A percentile compares a stretch with the other conserved stretches of the same genome.
Evolutionary conservation across 768 basidiomycete species (phyloP).

Genomic region (Tephrocybe sp.): DNA sequence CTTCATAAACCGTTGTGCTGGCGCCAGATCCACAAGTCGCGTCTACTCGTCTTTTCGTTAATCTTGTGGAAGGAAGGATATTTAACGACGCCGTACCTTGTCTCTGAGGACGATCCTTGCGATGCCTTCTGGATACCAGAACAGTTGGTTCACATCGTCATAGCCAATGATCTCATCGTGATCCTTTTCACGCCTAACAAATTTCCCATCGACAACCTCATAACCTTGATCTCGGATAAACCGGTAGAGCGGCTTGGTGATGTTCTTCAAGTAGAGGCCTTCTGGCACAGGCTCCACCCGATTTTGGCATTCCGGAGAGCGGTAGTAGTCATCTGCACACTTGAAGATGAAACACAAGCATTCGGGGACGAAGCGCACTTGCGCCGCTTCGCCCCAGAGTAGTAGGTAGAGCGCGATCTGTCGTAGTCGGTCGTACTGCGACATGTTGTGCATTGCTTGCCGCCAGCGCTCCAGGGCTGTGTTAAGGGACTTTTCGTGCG

Average conservation of each 20-base stretch:
- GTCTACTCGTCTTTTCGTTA: slow-evolving; percentile 47
- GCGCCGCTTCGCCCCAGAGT: slow-evolving; percentile 98
- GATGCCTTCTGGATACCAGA: slow-evolving; percentile 99
- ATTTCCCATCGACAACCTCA: slow-evolving; percentile 93
- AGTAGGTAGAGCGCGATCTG: slow-evolving; percentile 95
- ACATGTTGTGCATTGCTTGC: slow-evolving; percentile 98
- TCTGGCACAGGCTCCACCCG: slow-evolving; percentile 90
- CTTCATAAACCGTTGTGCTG: slow-evolving; percentile 93
- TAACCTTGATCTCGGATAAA: slow-evolving; percentile 98
- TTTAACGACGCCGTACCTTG: slow-evolving; percentile 54
- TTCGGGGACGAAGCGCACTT: slow-evolving; percentile 95
- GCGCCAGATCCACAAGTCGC: slow-evolving; percentile 87
- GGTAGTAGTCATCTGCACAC: slow-evolving; percentile 99
- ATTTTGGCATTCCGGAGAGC: slow-evolving; percentile 96
- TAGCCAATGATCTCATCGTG: slow-evolving; percentile 96
- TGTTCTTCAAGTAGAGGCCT: slow-evolving; percentile 88
- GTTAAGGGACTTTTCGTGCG: slow-evolving; percentile 66
- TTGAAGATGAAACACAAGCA: slow-evolving; percentile 99
- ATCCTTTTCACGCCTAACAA: slow-evolving; percentile 89
- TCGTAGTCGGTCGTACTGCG: slow-evolving; percentile 93
- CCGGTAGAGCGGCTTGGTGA: slow-evolving; percentile 92
- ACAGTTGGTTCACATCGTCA: slow-evolving; percentile 98
- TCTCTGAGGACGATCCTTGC: slow-evolving; percentile 86
- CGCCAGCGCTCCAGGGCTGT: slow-evolving; percentile 92
- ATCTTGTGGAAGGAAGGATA: slow-evolving; percentile 4